Evolutionary conservation across 106 monocot genomes (phyloP).

Genomic region (Posidonia australis): DNA sequence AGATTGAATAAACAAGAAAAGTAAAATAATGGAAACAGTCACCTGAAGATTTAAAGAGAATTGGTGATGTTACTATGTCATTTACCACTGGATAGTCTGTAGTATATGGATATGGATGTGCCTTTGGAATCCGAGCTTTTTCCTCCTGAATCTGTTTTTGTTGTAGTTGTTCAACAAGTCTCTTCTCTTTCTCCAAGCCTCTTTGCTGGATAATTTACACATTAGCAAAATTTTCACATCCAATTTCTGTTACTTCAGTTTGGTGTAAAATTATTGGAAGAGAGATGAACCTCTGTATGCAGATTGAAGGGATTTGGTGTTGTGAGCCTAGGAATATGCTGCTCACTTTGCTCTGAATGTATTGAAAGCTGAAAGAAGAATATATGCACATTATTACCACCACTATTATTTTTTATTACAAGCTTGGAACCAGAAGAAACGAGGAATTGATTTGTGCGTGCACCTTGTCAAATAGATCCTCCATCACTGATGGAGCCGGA

Average conservation of each 20-base stretch:
- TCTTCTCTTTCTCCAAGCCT: constrained; percentile 65
- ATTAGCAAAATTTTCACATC: too few relatives aligned
- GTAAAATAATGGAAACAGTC: background rate
- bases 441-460: background rate
- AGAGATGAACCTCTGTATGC: constrained; percentile 54
- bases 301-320: constrained; percentile 90
- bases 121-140: constrained; percentile 55
- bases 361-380: constrained; percentile 56
- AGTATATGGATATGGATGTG: constrained; percentile 80
- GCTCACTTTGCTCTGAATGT: constrained; percentile 36
- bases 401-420: background rate
- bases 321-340: constrained; percentile 48
- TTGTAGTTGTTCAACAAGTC: constrained; percentile 32
- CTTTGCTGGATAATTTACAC: constrained; percentile 41
- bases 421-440: background rate
- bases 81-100: constrained; percentile 94
- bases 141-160: constrained; percentile 69
- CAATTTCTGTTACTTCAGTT: constrained; percentile 1
- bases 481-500: constrained; percentile 37
- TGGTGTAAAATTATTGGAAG: background rate
- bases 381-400: background rate
- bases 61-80: background rate
- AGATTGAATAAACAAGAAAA: background rate
- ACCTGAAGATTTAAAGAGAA: background rate
- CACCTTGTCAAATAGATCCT: constrained; percentile 93